Evolutionary conservation across 1,284 basidiomycete species (phyloP), one percentile per base, ranked within the genome.

Genomic region (Sanguinoderma infundibulare): DNA sequence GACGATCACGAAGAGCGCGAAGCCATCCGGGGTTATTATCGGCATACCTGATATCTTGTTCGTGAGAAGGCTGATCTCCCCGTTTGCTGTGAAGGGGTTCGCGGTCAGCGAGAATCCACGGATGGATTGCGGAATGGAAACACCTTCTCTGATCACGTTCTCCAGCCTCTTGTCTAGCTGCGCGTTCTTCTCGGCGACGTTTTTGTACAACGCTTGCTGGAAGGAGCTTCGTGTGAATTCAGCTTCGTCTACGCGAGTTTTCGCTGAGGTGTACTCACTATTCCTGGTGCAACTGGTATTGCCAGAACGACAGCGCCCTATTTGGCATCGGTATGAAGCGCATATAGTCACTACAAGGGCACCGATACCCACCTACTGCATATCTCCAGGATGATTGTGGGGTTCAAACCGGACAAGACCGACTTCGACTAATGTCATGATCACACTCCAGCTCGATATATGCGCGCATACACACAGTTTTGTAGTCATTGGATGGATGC

Each of bases 231-330:
- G 17, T 17, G 35, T 20, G 28, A 20, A 12, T 3, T 53, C 17
- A 53, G 51, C 9, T 34, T 36, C 34, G 15, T 28, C 3, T 20
- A 35, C 32, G 30, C 5, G 3, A 7, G 6, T 17, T n/a, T 1
- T 28, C 12, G 1, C 7, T 14, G 8, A 39, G 2, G 6, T 32
- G 38, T 12, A 67, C 78, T 67, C 65, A 91, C 91, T 83, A 87
- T 77, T 94, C 92, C 77, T 94, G 92, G 64, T 92, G 90, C 51
- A 87, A 83, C 70, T 94, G 92, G 72, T 94, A 94, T 72, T 92
- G 90, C 92, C 92, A 94, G 73, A 94, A 94, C 8, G 91, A 90
- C 61, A 94, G 83, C 5, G 91, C 89, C 35, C 90, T 92, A 62
- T 17, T 24, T 15, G 12, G 3, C 26, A 28, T n/a, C 49, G 17